Evolutionary conservation across 345 rosid species (phyloP).

Genomic region (Rhodomyrtus tomentosa): DNA sequence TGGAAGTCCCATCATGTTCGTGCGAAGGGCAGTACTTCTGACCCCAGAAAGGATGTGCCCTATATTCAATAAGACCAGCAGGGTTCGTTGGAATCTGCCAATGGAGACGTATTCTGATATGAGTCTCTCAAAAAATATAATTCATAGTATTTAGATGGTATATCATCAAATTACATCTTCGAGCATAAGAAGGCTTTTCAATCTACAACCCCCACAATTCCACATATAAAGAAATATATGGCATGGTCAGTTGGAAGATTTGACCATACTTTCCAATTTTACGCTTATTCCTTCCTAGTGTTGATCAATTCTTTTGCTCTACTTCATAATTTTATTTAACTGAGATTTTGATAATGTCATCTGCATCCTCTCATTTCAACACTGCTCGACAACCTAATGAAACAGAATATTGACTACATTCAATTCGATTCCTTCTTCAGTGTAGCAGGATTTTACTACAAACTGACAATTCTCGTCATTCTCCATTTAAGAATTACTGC

Average conservation of each 20-base stretch:
- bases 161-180: neutral
- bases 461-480: neutral
- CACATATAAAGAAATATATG: neutral
- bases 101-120: neutral
- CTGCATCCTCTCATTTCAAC: neutral
- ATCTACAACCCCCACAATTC: neutral
- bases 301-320: neutral
- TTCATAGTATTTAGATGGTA: neutral
- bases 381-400: neutral
- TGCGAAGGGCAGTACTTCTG: slow-evolving; percentile 98
- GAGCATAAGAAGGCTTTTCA: neutral
- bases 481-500: neutral
- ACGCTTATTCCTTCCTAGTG: neutral
- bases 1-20: slow-evolving; percentile 79
- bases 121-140: neutral
- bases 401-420: neutral
- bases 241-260: neutral
- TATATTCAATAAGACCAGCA: slow-evolving; percentile 91
- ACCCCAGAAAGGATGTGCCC: slow-evolving; percentile 97
- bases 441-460: neutral
- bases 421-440: neutral
- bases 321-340: neutral
- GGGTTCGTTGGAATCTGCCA: slow-evolving; percentile 90
- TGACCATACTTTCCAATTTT: neutral
- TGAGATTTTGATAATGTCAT: neutral